A percentile compares a stretch with the other conserved stretches of the same genome.
phyloP scores from a whole-genome alignment of 345 rosid genomes.

The Atalantia buxifolia region DNA sequence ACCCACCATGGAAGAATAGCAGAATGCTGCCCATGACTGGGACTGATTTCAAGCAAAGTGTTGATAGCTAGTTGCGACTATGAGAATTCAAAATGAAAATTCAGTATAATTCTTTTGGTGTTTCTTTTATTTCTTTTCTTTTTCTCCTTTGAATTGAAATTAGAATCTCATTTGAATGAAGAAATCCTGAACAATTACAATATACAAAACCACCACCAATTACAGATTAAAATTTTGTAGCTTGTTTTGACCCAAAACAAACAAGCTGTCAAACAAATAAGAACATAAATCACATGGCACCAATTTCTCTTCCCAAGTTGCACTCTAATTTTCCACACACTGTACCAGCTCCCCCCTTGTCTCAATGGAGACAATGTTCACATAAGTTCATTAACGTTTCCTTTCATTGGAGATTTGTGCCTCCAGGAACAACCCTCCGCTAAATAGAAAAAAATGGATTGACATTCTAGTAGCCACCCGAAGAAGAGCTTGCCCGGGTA shows the following conservation, averaged over 20 bases:
- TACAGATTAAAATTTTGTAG: conserved; percentile 24
- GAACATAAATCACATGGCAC: conserved; percentile 1
- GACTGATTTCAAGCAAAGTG: too few species aligned
- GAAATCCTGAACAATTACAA: conserved; percentile 27
- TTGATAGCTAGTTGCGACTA: not conserved
- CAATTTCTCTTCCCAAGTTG: not conserved
- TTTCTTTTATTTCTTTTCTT: conserved; percentile 12
- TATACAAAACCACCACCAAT: conserved; percentile 33
- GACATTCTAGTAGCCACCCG: conserved; percentile 9
- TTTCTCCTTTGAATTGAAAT: conserved; percentile 10
- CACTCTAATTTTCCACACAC: conserved; percentile 2
- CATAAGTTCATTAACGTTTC: not conserved
- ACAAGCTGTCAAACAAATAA: conserved; percentile 25
- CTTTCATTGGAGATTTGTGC: conserved; percentile 2
- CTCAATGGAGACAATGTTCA: conserved; percentile 12
- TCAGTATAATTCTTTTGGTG: conserved; percentile 11
- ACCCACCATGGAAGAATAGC: not conserved
- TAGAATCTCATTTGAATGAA: conserved; percentile 20
- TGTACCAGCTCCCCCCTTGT: not conserved
- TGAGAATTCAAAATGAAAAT: not conserved
- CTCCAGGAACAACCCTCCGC: not conserved
- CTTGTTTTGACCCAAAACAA: conserved; percentile 13
- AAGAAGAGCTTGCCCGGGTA: conserved; percentile 10
- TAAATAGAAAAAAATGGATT: not conserved
- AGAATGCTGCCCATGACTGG: too few species aligned